phyloP scores from a whole-genome alignment of 2,329 filamentous ascomycete genomes.

The Didymella exigua region DNA sequence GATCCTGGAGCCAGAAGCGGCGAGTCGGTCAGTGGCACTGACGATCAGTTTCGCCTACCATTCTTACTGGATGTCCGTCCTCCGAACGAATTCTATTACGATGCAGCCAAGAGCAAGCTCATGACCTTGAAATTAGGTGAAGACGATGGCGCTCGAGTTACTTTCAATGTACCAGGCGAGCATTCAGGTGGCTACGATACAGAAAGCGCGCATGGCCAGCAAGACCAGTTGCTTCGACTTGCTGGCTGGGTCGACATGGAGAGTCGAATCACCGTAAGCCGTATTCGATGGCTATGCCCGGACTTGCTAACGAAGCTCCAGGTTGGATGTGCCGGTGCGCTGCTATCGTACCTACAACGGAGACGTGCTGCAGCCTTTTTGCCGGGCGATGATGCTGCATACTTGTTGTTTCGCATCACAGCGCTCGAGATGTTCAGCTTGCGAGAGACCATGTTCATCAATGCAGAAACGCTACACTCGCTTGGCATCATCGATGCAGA shows the following conservation, averaged over 20 bases:
- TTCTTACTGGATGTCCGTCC: slow-evolving; percentile 71
- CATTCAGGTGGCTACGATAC: slow-evolving; percentile 49
- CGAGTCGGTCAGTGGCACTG: slow-evolving; percentile 38
- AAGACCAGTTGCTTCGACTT: slow-evolving; percentile 70
- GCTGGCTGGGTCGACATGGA: slow-evolving; percentile 75
- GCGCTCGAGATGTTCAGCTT: slow-evolving; percentile 78
- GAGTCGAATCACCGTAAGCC: slow-evolving; percentile 67
- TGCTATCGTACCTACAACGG: slow-evolving; percentile 79
- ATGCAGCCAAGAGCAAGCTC: slow-evolving; percentile 70
- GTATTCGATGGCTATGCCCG: neutral
- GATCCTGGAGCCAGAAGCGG: slow-evolving; percentile 50
- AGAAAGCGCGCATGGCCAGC: slow-evolving; percentile 59
- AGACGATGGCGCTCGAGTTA: slow-evolving; percentile 54
- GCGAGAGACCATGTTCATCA: slow-evolving; percentile 72
- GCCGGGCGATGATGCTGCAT: slow-evolving; percentile 62
- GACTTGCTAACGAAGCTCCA: slow-evolving; percentile 37
- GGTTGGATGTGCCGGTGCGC: slow-evolving; percentile 84
- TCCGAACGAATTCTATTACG: slow-evolving; percentile 73
- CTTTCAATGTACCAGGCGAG: slow-evolving; percentile 67
- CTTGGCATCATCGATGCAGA: slow-evolving; percentile 86
- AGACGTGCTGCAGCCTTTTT: slow-evolving; percentile 67
- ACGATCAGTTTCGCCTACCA: slow-evolving; percentile 59
- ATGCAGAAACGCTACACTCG: slow-evolving; percentile 76
- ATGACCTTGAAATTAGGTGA: slow-evolving; percentile 62
- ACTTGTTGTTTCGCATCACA: slow-evolving; percentile 64